Evolutionary conservation across 176 grass and related monocot genomes (phyloP), one percentile per base, ranked within the genome.

Genomic region (Otatea glauca): DNA sequence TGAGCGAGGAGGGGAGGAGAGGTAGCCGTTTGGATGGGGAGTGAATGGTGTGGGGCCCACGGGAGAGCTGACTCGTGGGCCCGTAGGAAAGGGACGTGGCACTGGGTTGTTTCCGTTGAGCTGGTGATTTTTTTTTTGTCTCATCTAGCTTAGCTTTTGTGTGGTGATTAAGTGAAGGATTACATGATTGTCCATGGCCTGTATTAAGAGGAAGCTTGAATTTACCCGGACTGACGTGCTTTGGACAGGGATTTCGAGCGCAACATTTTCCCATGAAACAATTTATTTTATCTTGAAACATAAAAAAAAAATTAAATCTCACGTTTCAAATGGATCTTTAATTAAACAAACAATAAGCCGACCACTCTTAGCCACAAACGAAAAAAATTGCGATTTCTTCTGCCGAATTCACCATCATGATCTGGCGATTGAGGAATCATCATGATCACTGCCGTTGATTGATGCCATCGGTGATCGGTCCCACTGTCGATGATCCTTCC

Each of bases 11-110:
- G 25, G 25, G 9, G 9, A 4, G 35, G 14, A 43, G 67, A 62
- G 6, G 61, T 64, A 86, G 83, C 83, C 83, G 54, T 90, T 81
- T 44, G 32, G 68, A 21, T 12, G 24, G 29, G 27, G 29, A 56
- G n/a, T 3, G 45, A 24, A 39, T 29, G 59, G 21, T 1, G 63
- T 71, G 67, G 27, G 84, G 41, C 14, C 54, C 83, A 68, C 49
- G 25, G 27, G 3, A 25, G 7, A 20, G 14, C 10, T 77, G 72
- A 51, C 42, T 7, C 10, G 86, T 88, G 79, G 58, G 67, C 55
- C 83, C 87, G 8, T 11, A 0, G 12, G 54, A 50, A 4, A 53
- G 37, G 21, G 39, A 20, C 18, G 11, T 76, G 27, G 25, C 2
- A n/a, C 47, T 49, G 47, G 13, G 14, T 4, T 4, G 12, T 48